phyloP scores from a whole-genome alignment of 805 yeast genomes.

The Alloascoidea africana region DNA sequence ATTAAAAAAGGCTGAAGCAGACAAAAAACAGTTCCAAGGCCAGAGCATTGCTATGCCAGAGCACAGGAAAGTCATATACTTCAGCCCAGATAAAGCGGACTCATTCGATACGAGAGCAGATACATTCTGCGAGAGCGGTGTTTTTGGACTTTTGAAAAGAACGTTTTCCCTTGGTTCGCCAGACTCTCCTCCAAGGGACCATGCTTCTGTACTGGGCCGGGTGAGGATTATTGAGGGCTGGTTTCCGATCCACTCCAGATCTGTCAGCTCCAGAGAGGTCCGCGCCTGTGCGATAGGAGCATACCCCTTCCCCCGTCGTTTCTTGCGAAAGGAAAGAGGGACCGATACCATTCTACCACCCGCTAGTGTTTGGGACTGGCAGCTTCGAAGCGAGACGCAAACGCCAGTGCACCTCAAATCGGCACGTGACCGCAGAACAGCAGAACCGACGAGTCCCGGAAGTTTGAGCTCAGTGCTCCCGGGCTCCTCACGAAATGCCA shows the following conservation, averaged over 20 bases:
- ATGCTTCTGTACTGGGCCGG: neutral
- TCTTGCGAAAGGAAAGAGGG: too few relatives aligned
- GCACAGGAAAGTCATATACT: slow-evolving; percentile 43
- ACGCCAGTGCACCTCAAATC: too few relatives aligned
- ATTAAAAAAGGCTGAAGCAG: slow-evolving; percentile 73
- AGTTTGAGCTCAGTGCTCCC: too few relatives aligned
- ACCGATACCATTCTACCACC: too few relatives aligned
- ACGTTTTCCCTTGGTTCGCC: slow-evolving; percentile 1
- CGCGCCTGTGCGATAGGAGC: too few relatives aligned
- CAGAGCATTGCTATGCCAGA: slow-evolving; percentile 74
- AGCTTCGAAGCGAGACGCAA: too few relatives aligned
- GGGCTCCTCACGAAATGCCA: too few relatives aligned
- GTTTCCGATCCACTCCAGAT: slow-evolving; percentile 6
- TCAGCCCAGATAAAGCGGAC: neutral
- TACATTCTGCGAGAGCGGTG: neutral
- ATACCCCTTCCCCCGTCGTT: too few relatives aligned
- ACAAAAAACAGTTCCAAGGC: slow-evolving; percentile 93
- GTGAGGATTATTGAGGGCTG: neutral
- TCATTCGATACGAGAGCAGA: too few relatives aligned
- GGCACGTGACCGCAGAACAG: too few relatives aligned
- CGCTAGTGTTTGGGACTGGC: too few relatives aligned
- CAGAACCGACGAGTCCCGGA: too few relatives aligned
- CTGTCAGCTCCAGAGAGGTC: neutral
- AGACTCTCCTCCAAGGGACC: neutral
- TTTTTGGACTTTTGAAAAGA: neutral